A percentile compares a stretch with the other conserved stretches of the same genome.
Conservation (phyloP, 1,139 yeast genomes). For the Entelexis sorbosivorans region DNA sequence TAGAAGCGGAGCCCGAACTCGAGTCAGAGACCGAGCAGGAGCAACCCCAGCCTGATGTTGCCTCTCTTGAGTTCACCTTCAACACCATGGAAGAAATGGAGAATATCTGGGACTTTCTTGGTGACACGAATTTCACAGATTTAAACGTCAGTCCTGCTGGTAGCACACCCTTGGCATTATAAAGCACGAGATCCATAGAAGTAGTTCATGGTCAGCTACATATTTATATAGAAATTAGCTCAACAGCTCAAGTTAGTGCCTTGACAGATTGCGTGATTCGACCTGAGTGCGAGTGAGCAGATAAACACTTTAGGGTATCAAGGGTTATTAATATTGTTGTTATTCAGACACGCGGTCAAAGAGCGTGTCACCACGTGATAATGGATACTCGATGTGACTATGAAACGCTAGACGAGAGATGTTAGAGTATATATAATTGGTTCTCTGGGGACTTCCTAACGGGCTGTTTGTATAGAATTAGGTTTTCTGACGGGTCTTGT, state of each 20-base stretch:
- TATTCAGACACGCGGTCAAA: no score
- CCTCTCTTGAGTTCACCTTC: background rate
- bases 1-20: background rate
- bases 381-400: no score
- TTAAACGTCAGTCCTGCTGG: background rate
- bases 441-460: no score
- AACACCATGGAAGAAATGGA: slow-evolving; percentile 4
- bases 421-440: no score
- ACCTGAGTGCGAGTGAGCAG: background rate
- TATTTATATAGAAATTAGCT: background rate
- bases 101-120: slow-evolving; percentile 8
- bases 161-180: background rate
- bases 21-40: background rate
- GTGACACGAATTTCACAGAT: slow-evolving; percentile 1
- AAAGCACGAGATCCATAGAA: background rate
- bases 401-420: no score
- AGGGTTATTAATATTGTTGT: no score
- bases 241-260: background rate
- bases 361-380: no score
- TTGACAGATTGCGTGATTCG: background rate
- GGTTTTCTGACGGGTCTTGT: no score
- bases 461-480: no score
- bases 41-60: background rate
- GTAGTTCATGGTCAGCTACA: background rate
- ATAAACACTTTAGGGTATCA: no score